These are phyloP conservation scores for Sergeia podlipaevii DNA, from an alignment of 208 protist genomes.

Conservation along the genomic window DNA sequence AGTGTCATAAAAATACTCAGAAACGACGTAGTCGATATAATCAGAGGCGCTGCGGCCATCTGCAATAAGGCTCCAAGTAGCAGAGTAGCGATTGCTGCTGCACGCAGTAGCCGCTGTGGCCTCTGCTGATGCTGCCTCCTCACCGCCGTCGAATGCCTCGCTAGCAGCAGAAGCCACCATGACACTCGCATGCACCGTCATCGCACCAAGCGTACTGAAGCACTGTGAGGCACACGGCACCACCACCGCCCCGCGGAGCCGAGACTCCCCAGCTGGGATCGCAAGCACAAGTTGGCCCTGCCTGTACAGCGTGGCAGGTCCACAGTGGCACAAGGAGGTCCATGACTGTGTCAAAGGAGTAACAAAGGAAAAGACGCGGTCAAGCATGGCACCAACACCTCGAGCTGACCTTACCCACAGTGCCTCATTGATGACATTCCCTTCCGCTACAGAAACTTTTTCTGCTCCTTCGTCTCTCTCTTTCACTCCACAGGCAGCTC, in stretches of 20 bases:
- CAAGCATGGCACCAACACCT: not conserved
- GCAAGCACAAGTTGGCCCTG: slow-evolving; percentile 61
- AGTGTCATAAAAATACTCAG: slow-evolving; percentile 60
- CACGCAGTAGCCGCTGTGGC: too few relatives aligned
- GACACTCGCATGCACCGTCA: slow-evolving; percentile 17
- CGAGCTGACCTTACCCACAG: not conserved
- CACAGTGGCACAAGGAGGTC: slow-evolving; percentile 12
- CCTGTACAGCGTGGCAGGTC: slow-evolving; percentile 24
- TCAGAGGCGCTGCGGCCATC: slow-evolving; percentile 62
- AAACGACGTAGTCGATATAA: slow-evolving; percentile 61
- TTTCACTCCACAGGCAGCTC: too few relatives aligned
- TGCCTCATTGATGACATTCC: too few relatives aligned
- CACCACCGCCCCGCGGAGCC: slow-evolving; percentile 22
- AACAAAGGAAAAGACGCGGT: too few relatives aligned
- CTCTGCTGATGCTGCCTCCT: not conserved
- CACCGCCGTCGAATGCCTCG: not conserved
- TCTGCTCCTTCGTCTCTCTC: too few relatives aligned
- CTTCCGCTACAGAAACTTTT: too few relatives aligned
- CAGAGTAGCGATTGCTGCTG: slow-evolving; percentile 8
- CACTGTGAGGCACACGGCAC: slow-evolving; percentile 21
- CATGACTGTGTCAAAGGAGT: too few relatives aligned
- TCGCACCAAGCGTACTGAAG: slow-evolving; percentile 42
- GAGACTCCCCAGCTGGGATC: slow-evolving; percentile 24
- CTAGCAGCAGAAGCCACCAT: not conserved
- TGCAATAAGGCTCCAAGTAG: slow-evolving; percentile 47